Percentiles rank a stretch among this genome's conserved stretches.
These are phyloP conservation scores for Botrytis porri DNA, from an alignment of 2,329 filamentous ascomycete species.

Conservation along the genomic window DNA sequence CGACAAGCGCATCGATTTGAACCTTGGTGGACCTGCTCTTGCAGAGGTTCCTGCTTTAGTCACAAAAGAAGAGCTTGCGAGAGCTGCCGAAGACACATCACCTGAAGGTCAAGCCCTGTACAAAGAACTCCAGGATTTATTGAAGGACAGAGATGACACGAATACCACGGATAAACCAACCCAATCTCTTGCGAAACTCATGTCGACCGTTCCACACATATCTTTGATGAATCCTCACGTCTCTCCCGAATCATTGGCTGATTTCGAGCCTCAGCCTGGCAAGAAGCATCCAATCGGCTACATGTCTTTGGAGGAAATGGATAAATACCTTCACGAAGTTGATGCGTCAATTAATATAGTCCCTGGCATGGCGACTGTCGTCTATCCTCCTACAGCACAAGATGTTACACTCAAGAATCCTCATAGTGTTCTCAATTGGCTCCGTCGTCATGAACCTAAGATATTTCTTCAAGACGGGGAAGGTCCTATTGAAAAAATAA, in stretches of 20 bases:
- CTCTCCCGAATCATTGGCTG: constrained; percentile 39
- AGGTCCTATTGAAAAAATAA: constrained; percentile 43
- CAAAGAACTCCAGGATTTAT: constrained; percentile 30
- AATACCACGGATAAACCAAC: constrained; percentile 24
- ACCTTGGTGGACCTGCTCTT: constrained; percentile 34
- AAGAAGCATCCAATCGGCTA: constrained; percentile 59
- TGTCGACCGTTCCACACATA: constrained; percentile 32
- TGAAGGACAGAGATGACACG: constrained; percentile 29
- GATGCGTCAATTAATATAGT: constrained; percentile 40
- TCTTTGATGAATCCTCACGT: constrained; percentile 24
- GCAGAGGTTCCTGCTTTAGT: constrained; percentile 31
- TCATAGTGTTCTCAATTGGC: constrained; percentile 93
- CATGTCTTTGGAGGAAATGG: constrained; percentile 66
- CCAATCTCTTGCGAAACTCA: constrained; percentile 35
- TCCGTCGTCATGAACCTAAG: constrained; percentile 78
- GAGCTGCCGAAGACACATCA: constrained; percentile 28
- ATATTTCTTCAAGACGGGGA: constrained; percentile 67
- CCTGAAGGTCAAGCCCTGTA: constrained; percentile 33
- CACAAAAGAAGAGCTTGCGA: constrained; percentile 30
- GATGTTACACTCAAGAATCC: constrained; percentile 69
- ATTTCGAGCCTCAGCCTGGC: constrained; percentile 46
- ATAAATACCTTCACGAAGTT: constrained; percentile 67
- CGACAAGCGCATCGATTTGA: constrained; percentile 71
- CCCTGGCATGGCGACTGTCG: constrained; percentile 33
- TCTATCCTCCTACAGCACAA: constrained; percentile 42